A percentile compares a stretch with the other conserved stretches of the same genome.
Conservation (phyloP, 2,329 filamentous ascomycete species). For the Aspergillus sp. region DNA sequence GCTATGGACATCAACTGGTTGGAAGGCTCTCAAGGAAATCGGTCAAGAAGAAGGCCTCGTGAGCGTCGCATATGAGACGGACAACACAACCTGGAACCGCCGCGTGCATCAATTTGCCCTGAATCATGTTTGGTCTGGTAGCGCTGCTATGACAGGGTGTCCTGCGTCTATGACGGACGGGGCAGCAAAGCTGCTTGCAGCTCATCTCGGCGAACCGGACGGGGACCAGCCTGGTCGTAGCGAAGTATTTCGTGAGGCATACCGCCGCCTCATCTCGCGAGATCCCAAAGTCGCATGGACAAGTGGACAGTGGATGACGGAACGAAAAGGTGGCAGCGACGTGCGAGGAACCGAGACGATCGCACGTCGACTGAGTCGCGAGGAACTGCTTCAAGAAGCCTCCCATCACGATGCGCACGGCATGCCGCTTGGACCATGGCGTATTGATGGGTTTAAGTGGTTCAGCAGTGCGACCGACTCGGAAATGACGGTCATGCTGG, state of each 20-base stretch:
- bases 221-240: not conserved
- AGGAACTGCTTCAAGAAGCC: not conserved
- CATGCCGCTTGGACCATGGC: conserved; percentile 14
- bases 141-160: conserved; percentile 41
- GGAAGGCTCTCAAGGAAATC: not conserved
- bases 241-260: not conserved
- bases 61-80: not conserved
- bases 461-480: conserved; percentile 69
- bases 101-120: not conserved
- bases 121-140: conserved; percentile 1
- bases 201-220: conserved; percentile 2
- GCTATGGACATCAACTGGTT: not conserved
- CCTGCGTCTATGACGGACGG: conserved; percentile 63
- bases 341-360: conserved; percentile 68
- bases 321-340: conserved; percentile 68
- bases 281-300: conserved; percentile 55
- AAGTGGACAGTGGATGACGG: conserved; percentile 77
- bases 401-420: conserved; percentile 1
- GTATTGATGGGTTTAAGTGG: conserved; percentile 70
- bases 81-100: not conserved
- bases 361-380: conserved; percentile 36
- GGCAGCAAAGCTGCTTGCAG: conserved; percentile 36
- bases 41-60: not conserved
- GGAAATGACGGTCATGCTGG: conserved; percentile 65
- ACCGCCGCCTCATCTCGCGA: conserved; percentile 7